Base-by-base conservation (phyloP, 1,139 yeast species). In the Kodamaea anthophila region DNA sequence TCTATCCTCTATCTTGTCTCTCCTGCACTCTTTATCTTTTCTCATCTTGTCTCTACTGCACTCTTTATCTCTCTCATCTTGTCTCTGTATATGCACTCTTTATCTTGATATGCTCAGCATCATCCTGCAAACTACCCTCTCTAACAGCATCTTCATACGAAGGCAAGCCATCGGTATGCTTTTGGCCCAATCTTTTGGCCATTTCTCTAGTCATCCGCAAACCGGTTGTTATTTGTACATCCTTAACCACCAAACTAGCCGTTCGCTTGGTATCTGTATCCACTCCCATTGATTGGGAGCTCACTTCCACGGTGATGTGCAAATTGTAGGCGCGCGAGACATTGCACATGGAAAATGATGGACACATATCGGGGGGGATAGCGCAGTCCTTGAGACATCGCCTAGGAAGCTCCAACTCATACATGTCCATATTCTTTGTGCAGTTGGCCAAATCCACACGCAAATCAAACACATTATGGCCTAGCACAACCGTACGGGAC, bases 271-370 rank as follows among this genome's bases (percentile, higher is more conserved):
- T 11, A n/a, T n/a, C n/a, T 13, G 31, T 18, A 14, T 24, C 20
- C 8, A 33, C 22, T 10, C 33, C 28, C n/a, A n/a, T n/a, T n/a
- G n/a, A n/a, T 2, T 25, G 23, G 13, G 31, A 32, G 9, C 73
- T 53, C 34, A 77, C 59, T 3, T 71, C 76, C 2, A 63, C 76
- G 3, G 50, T 49, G 2, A 77, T 53, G 12, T 51, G 50, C 24
- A 77, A 38, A 9, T 52, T 47, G 43, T 77, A 77, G n/a, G 43
- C 46, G 27, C 83, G 55, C 4, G 62, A 47, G 10, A 77, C 65
- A 46, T 76, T 77, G 47, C 85, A 77, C 3, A 78, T 71, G 21
- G 51, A 55, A 49, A 78, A 78, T 5, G 72, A 58, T 2, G 84
- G 83, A 1, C 75, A 53, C 6, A 74, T 51, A 32, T 60, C 49